Conservation (phyloP, 2,329 filamentous ascomycete species). For the Penicillium sp. region DNA sequence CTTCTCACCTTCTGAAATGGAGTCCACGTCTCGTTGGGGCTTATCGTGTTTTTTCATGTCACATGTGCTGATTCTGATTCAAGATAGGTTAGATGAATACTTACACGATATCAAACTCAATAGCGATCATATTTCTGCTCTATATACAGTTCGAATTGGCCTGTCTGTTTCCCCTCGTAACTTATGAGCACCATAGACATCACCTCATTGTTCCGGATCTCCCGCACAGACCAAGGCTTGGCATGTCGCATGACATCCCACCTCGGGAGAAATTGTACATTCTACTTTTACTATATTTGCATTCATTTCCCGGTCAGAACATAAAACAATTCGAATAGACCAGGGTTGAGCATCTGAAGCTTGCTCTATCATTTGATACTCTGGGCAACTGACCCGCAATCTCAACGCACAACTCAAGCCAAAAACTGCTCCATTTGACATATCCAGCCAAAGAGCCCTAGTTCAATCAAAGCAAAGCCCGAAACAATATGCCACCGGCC, state of each 20-base stretch:
- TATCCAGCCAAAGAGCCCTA: neutral
- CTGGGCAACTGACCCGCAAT: neutral
- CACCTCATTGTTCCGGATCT: neutral
- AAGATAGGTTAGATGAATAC: conserved; percentile 5
- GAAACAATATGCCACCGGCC: conserved; percentile 2
- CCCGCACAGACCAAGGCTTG: conserved; percentile 35
- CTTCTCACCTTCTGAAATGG: conserved; percentile 62
- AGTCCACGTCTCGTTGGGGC: neutral
- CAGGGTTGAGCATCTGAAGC: neutral
- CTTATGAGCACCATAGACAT: neutral
- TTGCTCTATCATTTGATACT: neutral
- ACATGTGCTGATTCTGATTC: conserved; percentile 10
- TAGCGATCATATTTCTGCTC: neutral
- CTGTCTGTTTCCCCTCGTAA: too few relatives aligned
- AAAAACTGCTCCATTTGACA: neutral
- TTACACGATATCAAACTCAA: conserved; percentile 7
- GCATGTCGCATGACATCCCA: conserved; percentile 36
- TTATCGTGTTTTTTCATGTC: neutral
- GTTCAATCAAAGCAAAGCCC: neutral
- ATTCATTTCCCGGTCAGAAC: neutral
- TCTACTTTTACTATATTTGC: neutral
- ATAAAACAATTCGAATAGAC: neutral
- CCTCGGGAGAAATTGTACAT: conserved; percentile 1
- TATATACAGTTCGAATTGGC: neutral
- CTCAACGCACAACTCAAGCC: too few relatives aligned